Evolutionary conservation across 208 protist species (phyloP), one percentile per base, ranked within the genome.

Genomic region (Acanthamoeba lenticulata): DNA sequence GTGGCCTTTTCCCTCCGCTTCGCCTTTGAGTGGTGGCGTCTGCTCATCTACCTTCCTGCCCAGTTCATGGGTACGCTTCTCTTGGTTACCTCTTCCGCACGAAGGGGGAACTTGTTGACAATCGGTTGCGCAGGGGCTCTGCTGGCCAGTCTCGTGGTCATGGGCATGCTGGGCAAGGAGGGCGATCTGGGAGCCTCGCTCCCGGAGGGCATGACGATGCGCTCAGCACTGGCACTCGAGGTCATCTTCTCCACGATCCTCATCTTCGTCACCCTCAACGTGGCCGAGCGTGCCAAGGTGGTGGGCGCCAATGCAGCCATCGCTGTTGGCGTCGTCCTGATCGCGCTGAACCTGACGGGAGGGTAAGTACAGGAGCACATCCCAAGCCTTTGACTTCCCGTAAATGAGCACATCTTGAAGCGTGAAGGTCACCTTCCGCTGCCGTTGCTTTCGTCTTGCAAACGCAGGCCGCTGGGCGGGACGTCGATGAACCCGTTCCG

Each of bases 401-500:
- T n/a, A n/a, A n/a, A n/a, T n/a, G n/a, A n/a, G n/a, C n/a, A n/a
- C n/a, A n/a, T n/a, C n/a, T n/a, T n/a, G n/a, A n/a, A n/a, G n/a
- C n/a, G n/a, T n/a, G n/a, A n/a, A n/a, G n/a, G n/a, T n/a, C 2
- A 44, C 9, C 38, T 44, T 42, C 32, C 67, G 2, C 67, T 42
- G 29, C 57, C 57, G 7, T 5, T 57, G 13, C 9, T 9, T 9
- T 19, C 49, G 9, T 9, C 19, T 19, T 19, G 49, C 49, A 9
- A 19, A 57, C 49, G 32, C 72, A 81, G 72, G 72, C 72, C 72
- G 32, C 72, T 81, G 15, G 72, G 72, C 36, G 72, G 72, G 17
- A 38, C 72, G 72, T 81, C 72, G 38, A 81, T 81, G 72, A 32
- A 81, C 21, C 72, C 72, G 24, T 81, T 81, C 36, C 72, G 72